Percentiles rank a stretch among this genome's conserved stretches.
phyloP scores from a whole-genome alignment of 352 stramenopile species.

The Phytophthora hybrid region DNA sequence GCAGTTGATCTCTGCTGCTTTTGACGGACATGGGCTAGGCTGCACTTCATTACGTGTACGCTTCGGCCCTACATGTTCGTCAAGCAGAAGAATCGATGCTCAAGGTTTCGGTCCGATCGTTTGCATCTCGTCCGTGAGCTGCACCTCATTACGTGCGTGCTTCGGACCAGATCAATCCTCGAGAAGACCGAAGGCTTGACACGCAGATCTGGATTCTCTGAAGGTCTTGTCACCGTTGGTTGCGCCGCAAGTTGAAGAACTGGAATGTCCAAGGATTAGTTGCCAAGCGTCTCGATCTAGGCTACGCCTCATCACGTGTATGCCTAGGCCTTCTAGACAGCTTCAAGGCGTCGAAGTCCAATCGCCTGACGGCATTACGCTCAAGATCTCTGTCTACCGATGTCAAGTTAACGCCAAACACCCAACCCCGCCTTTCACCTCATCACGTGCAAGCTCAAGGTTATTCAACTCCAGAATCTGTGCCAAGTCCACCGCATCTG shows the following conservation, averaged over 20 bases:
- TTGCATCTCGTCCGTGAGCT: conserved; percentile 16
- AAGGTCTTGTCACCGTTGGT: not conserved
- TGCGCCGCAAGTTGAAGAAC: not conserved
- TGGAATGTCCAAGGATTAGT: not conserved
- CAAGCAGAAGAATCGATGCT: conserved; percentile 7
- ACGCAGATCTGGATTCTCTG: conserved; percentile 5
- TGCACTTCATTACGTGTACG: conserved; percentile 38
- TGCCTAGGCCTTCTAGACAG: too few species aligned
- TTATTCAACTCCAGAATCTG: too few species aligned
- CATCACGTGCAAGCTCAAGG: too few species aligned
- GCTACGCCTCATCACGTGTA: too few species aligned
- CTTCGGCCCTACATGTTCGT: conserved; percentile 4
- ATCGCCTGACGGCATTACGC: too few species aligned
- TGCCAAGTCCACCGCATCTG: too few species aligned
- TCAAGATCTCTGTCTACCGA: too few species aligned
- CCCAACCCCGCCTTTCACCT: too few species aligned
- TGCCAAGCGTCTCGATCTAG: too few species aligned
- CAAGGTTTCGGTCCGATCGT: conserved; percentile 18
- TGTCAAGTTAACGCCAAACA: too few species aligned
- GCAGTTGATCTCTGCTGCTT: conserved; percentile 1
- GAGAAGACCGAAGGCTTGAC: conserved; percentile 12
- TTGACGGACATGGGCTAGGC: conserved; percentile 4
- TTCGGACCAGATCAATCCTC: not conserved
- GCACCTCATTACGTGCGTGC: conserved; percentile 38
- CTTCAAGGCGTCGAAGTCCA: too few species aligned